These are phyloP conservation scores for Microdochium bolleyi DNA, from an alignment of 2,329 filamentous ascomycete genomes.

Conservation along the genomic window DNA sequence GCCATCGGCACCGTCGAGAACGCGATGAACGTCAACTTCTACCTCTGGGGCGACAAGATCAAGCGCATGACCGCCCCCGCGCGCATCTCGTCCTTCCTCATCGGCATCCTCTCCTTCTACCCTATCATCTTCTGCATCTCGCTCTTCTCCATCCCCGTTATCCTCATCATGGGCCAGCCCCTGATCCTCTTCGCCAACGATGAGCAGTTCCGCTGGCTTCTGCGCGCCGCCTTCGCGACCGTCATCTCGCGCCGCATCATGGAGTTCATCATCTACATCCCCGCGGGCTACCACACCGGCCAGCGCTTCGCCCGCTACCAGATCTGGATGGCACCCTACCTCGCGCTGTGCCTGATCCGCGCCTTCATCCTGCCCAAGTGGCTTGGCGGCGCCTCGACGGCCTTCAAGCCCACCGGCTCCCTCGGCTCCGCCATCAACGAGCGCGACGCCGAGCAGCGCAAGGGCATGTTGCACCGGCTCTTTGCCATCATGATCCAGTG, in stretches of 20 bases:
- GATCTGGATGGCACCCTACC: slow-evolving; percentile 57
- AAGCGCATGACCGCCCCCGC: slow-evolving; percentile 46
- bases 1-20: slow-evolving; percentile 50
- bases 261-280: slow-evolving; percentile 50
- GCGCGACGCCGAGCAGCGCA: slow-evolving; percentile 41
- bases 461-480: slow-evolving; percentile 44
- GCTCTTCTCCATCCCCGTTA: slow-evolving; percentile 50
- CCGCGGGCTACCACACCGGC: slow-evolving; percentile 50
- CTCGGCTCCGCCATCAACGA: slow-evolving; percentile 48
- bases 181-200: slow-evolving; percentile 47
- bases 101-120: slow-evolving; percentile 46
- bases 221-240: slow-evolving; percentile 45
- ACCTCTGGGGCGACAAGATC: slow-evolving; percentile 44
- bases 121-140: slow-evolving; percentile 46
- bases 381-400: slow-evolving; percentile 50
- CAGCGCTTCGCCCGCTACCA: slow-evolving; percentile 48
- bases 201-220: slow-evolving; percentile 49
- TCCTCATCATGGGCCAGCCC: slow-evolving; percentile 46
- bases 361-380: slow-evolving; percentile 50
- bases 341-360: slow-evolving; percentile 47
- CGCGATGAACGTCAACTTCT: slow-evolving; percentile 52
- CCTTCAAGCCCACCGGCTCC: slow-evolving; percentile 54
- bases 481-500: slow-evolving; percentile 47
- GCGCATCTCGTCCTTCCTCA: slow-evolving; percentile 51
- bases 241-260: slow-evolving; percentile 43